Base-by-base conservation (phyloP, 805 yeast genomes). In the Maudiozyma pseudohumilis region DNA sequence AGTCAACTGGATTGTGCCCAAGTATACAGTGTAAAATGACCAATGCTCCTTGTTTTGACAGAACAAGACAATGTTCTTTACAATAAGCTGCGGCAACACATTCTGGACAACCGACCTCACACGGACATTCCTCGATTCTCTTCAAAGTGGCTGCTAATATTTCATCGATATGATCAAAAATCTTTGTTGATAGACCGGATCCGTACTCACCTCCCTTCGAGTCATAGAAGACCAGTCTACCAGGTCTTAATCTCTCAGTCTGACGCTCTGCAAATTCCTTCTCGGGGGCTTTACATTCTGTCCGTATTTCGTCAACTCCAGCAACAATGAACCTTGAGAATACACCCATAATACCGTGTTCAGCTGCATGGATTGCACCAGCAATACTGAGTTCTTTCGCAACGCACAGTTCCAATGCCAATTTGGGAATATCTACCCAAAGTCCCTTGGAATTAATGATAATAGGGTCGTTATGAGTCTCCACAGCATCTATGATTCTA, bases 211-310 rank as follows among this genome's bases (percentile, higher is more conserved):
- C 95, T 9, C 94, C 95, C 50, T 78, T 76, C 1, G 85, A 70
- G 56, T 92, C 97, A 52, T 77, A 77, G 47, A 92, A 82, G 1
- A 88, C 75, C 35, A 92, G 62, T 38, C 98, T 65, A 0, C 94
- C 95, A 0, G 97, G 97, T 29, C 99, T 63, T 40, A 72, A 74
- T 29, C 98, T 64, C 13, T 60, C 59, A 0, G 89, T 71, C 51
- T 82, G 82, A 21, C 86, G 61, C 34, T 70, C 69, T 1, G 95
- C 84, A 66, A 89, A 84, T 54, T 92, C 99, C 50, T 92, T 92
- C 46, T 87, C 95, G 0, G 98, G 96, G 0, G 97, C 96, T 52
- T 92, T 92, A 59, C 99, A 92, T 58, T 92, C 99, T 0, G 97
- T 85, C 32, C 73, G 74, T 11, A 92, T 69, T 48, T 92, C 98